Base-by-base conservation (phyloP, 75 land plant genomes). In the Pseudotsuga menziesii region DNA sequence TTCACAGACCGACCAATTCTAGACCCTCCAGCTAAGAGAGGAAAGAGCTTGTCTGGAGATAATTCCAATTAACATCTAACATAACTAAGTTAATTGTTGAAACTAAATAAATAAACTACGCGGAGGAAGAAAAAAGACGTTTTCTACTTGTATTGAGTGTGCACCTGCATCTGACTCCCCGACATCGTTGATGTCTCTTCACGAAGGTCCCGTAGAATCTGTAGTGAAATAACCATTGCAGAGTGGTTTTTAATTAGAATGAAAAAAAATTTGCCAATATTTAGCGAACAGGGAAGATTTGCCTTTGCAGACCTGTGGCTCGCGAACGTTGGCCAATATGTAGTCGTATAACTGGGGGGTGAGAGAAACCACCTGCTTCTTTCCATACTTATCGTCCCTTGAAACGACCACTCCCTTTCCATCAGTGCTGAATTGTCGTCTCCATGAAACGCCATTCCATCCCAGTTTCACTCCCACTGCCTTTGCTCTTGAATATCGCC, bases 81-180 rank as follows among this genome's bases (percentile, higher is more conserved):
- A 69, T 22, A 22, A 16, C 27, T 27, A 69, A 26, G 72, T 35
- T 23, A 75, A 9, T 8, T 48, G 52, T 48, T 48, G 52, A 48
- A 48, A 48, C 52, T 48, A 48, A 39, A 48, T 48, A 48, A 48
- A 48, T 48, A 48, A 48, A 48, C 52, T 48, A 48, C 8, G 9
- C 11, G 1, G 52, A 9, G 9, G 11, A 1, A 48, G 8, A 48
- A 48, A 48, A 8, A 9, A 48, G 11, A 8, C 52, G 52, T 48
- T 8, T 48, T 48, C 1, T 8, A 48, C 0, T 48, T 48, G 9
- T 8, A 48, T 7, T 8, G 52, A 48, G 52, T 48, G 27, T 29
- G 11, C 63, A 88, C 93, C 97, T 93, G 97, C 97, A 95, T 95
- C 75, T 88, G 88, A 80, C 94, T 91, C 36, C 98, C 98, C 32